Base-by-base conservation (phyloP, 768 basidiomycete species). In the Macrolepiota albuminosa region DNA sequence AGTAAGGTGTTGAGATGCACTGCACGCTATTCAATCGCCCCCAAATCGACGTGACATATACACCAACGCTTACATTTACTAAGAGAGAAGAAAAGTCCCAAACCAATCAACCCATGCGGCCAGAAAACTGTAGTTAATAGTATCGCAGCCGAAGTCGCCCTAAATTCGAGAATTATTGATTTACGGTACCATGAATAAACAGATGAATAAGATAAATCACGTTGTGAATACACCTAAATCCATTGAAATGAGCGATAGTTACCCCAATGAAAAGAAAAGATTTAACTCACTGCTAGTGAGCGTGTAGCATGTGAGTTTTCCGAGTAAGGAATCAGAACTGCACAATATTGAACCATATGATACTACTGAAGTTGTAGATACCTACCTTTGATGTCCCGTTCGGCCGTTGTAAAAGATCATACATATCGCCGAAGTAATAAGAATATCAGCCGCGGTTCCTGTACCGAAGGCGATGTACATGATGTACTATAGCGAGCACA, bases 1-100 rank as follows among this genome's bases (percentile, higher is more conserved):
- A 54, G 36, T n/a, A 60, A 37, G 14, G 46, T 60, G 39, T 60
- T 55, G 2, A 60, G 21, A 47, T 60, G 52, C 29, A 60, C 59
- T 60, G 34, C 36, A 26, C 47, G 18, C 24, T 37, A 45, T 37
- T 26, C n/a, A 21, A 26, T 26, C n/a, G 3, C 31, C 24, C 24
- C 11, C 18, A 8, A 21, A n/a, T 26, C 2, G 33, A 36, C 2
- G 31, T 8, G 16, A 40, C 46, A 24, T 18, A 10, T 14, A 24
- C 14, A 26, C 11, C 18, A 36, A 43, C 6, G 26, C 48, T 21
- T 52, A 61, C 60, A 24, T 56, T 61, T 61, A 42, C 60, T 47
- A 5, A 56, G 49, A 11, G 42, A 61, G 49, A 61, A 61, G 13
- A 46, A 56, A 21, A 61, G 43, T 16, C 53, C 59, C 33, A 60